These are phyloP conservation scores for Penicillium vulpinum DNA, from an alignment of 2,329 filamentous ascomycete genomes.

Conservation along the genomic window DNA sequence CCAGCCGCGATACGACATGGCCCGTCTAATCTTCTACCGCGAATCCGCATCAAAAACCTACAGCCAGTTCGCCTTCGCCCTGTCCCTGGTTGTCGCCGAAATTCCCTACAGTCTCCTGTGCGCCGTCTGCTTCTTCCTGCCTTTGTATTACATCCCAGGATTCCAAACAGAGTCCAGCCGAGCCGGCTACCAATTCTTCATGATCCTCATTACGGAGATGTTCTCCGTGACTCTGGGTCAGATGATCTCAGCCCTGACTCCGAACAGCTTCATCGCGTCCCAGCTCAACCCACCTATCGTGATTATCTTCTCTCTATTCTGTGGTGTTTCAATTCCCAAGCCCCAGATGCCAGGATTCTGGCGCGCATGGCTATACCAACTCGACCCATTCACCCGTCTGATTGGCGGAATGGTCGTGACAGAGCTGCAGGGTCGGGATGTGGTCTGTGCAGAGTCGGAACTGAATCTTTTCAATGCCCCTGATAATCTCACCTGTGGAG, in stretches of 20 bases:
- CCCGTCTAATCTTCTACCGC: conserved; percentile 79
- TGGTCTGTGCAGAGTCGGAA: conserved; percentile 63
- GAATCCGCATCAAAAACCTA: conserved; percentile 87
- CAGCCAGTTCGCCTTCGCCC: conserved; percentile 73
- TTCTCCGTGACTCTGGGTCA: conserved; percentile 82
- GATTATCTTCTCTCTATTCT: conserved; percentile 82
- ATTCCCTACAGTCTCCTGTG: conserved; percentile 81
- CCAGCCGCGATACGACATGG: conserved; percentile 78
- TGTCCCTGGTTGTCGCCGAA: conserved; percentile 78
- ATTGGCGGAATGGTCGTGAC: conserved; percentile 79
- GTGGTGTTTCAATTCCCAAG: conserved; percentile 78
- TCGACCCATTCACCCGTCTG: conserved; percentile 79
- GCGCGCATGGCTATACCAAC: conserved; percentile 77
- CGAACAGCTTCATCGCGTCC: conserved; percentile 73
- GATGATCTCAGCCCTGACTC: conserved; percentile 73
- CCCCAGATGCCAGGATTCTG: conserved; percentile 77
- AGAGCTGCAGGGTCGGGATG: conserved; percentile 66
- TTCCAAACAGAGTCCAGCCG: conserved; percentile 63
- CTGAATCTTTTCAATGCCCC: conserved; percentile 70
- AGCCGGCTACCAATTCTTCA: conserved; percentile 84
- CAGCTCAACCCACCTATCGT: conserved; percentile 81
- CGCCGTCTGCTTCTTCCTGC: conserved; percentile 76
- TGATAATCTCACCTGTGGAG: conserved; percentile 64
- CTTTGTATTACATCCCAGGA: conserved; percentile 80
- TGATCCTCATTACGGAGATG: conserved; percentile 77